Conservation (phyloP, 345 rosid genomes). For the Erysimum cheiranthoides region DNA sequence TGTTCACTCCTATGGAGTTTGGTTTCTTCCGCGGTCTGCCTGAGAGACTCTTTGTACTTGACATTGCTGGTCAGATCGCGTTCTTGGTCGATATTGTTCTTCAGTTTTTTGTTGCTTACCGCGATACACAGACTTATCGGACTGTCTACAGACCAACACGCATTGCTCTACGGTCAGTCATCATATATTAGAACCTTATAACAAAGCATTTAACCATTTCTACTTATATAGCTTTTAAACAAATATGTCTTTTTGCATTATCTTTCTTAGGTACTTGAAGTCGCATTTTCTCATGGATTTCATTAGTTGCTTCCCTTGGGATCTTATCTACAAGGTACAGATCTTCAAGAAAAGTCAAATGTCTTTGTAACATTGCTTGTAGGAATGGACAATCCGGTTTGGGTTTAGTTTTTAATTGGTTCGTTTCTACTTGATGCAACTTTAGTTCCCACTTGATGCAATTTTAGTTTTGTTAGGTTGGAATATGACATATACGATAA, state of each 20-base stretch:
- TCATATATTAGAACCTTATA: neutral
- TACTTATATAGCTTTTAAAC: neutral
- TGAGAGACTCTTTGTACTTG: constrained; percentile 65
- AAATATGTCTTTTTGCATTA: neutral
- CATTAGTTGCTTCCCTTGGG: constrained; percentile 88
- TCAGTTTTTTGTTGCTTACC: constrained; percentile 69
- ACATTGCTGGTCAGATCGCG: constrained; percentile 78
- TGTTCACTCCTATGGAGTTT: constrained; percentile 89
- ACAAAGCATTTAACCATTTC: neutral
- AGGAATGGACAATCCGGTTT: neutral
- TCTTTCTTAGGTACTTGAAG: constrained; percentile 67
- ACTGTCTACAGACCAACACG: constrained; percentile 57
- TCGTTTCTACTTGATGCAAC: no score
- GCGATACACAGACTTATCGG: constrained; percentile 66
- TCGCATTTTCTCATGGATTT: constrained; percentile 72
- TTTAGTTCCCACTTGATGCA: no score
- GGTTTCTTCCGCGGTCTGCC: constrained; percentile 89
- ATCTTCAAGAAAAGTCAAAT: neutral
- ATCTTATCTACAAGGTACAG: constrained; percentile 77
- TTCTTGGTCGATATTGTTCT: constrained; percentile 73
- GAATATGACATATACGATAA: no score
- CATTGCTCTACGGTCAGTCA: constrained; percentile 65
- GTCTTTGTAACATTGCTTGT: neutral
- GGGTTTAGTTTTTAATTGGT: neutral
- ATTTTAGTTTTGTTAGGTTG: no score